A percentile compares a stretch with the other conserved stretches of the same genome.
These are phyloP conservation scores for Psilocybe sp. DNA, from an alignment of 768 basidiomycete genomes.

Conservation along the genomic window DNA sequence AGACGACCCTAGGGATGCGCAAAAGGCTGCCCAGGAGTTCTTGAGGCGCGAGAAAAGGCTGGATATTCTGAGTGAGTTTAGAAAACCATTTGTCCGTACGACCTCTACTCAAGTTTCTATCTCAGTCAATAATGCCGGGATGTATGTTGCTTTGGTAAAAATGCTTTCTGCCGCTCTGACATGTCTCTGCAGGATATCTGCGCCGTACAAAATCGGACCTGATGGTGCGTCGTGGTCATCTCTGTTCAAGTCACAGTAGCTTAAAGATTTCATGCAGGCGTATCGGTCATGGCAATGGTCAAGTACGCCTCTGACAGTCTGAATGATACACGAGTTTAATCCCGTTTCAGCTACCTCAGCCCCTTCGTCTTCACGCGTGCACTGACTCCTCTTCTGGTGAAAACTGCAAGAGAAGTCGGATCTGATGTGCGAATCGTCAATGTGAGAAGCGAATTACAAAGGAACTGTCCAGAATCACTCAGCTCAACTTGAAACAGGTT, in stretches of 20 bases:
- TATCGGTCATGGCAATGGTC: slow-evolving; percentile 32
- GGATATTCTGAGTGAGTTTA: slow-evolving; percentile 46
- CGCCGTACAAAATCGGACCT: slow-evolving; percentile 6
- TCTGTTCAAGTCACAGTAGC: neutral
- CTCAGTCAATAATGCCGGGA: slow-evolving; percentile 55
- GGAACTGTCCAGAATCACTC: slow-evolving; percentile 24
- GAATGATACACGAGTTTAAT: neutral
- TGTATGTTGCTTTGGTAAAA: slow-evolving; percentile 28
- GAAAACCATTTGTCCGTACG: neutral
- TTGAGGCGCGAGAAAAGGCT: slow-evolving; percentile 46
- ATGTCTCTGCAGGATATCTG: slow-evolving; percentile 1
- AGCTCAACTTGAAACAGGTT: slow-evolving; percentile 21
- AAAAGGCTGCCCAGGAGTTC: slow-evolving; percentile 46
- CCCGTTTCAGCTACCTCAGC: slow-evolving; percentile 45
- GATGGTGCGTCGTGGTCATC: slow-evolving; percentile 8
- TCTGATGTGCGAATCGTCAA: slow-evolving; percentile 63
- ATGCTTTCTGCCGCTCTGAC: neutral
- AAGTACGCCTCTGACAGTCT: slow-evolving; percentile 30
- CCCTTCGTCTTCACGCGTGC: slow-evolving; percentile 53
- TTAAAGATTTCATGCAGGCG: slow-evolving; percentile 25
- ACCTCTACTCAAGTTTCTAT: neutral
- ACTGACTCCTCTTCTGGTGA: slow-evolving; percentile 48
- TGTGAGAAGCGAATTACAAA: slow-evolving; percentile 29
- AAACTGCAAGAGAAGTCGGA: slow-evolving; percentile 42
- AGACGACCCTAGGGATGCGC: slow-evolving; percentile 43